Evolutionary conservation across 805 yeast genomes (phyloP).

Genomic region (Barnettozyma vustinii): DNA sequence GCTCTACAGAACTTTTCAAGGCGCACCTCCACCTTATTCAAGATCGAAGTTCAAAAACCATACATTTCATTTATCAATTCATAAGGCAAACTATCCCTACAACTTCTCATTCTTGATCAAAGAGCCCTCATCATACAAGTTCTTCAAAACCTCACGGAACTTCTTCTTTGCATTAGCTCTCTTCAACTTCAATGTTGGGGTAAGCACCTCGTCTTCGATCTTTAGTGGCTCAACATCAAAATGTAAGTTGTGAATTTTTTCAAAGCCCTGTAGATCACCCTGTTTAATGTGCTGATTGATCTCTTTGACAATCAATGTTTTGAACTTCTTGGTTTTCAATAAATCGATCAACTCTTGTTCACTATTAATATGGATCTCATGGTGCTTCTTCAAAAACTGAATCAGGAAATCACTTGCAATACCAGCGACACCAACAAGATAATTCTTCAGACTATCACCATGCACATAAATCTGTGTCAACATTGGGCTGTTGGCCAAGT

Average conservation of each 20-base stretch:
- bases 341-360: constrained; percentile 11
- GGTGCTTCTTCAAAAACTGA: constrained; percentile 13
- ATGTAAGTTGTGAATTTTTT: constrained; percentile 50
- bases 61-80: background rate
- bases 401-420: constrained; percentile 38
- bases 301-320: constrained; percentile 15
- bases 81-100: constrained; percentile 4
- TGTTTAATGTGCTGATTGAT: constrained; percentile 18
- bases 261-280: constrained; percentile 52
- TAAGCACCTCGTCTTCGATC: constrained; percentile 53
- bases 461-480: constrained; percentile 54
- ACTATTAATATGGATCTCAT: constrained; percentile 9
- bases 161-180: constrained; percentile 43
- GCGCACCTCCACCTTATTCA: too few species aligned
- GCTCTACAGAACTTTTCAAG: too few species aligned
- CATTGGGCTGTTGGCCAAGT: constrained; percentile 46
- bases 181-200: constrained; percentile 62
- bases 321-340: constrained; percentile 18
- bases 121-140: constrained; percentile 48
- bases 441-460: constrained; percentile 56
- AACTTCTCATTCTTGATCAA: constrained; percentile 24
- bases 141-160: constrained; percentile 36
- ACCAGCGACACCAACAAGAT: constrained; percentile 60
- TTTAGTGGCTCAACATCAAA: constrained; percentile 56
- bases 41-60: background rate